Conservation (phyloP, 331 rosid genomes). For the Dryas integrifolia region DNA sequence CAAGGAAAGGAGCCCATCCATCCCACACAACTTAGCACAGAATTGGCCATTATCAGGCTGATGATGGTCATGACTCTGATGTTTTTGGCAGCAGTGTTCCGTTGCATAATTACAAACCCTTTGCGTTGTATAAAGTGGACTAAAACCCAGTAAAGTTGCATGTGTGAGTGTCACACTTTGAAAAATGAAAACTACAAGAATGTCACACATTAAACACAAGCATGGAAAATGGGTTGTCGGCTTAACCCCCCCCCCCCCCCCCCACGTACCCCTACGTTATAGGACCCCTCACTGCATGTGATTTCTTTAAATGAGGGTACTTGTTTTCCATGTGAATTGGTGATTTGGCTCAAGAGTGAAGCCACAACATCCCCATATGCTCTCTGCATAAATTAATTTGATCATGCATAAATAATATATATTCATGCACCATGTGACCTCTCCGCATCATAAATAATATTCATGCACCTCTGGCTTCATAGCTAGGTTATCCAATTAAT, state of each 20-base stretch:
- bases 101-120: too few relatives aligned
- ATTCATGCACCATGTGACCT: background rate
- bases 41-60: too few relatives aligned
- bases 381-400: background rate
- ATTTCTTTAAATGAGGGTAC: constrained; percentile 10
- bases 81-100: too few relatives aligned
- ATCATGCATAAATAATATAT: background rate
- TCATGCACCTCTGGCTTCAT: background rate
- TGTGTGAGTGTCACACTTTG: too few relatives aligned
- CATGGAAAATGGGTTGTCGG: constrained; percentile 18
- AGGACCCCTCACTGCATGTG: constrained; percentile 45
- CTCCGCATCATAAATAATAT: background rate
- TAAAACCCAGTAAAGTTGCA: too few relatives aligned
- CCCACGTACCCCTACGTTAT: background rate
- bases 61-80: too few relatives aligned
- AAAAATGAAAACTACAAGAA: too few relatives aligned
- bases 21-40: too few relatives aligned
- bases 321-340: background rate
- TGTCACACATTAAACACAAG: background rate
- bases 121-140: too few relatives aligned
- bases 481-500: background rate
- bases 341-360: background rate
- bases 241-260: constrained; percentile 21
- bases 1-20: too few relatives aligned
- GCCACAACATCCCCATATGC: background rate